phyloP scores from a whole-genome alignment of 306 rosid species.

The Neltuma alba region DNA sequence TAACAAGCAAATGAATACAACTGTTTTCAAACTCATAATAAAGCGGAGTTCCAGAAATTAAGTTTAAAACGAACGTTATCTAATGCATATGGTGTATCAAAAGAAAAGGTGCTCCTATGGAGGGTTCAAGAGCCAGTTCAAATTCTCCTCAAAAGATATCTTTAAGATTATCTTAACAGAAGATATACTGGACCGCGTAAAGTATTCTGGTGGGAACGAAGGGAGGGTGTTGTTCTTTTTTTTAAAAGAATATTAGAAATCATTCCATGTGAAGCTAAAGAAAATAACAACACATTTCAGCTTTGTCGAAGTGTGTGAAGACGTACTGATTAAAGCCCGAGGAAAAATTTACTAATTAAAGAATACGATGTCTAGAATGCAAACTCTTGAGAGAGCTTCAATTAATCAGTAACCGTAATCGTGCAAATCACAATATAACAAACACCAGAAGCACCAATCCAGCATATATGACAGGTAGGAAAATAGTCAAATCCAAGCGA shows the following conservation, averaged over 20 bases:
- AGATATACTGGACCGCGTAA: background rate
- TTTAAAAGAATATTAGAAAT: background rate
- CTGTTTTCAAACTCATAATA: background rate
- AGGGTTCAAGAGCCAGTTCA: background rate
- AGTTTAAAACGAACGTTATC: background rate
- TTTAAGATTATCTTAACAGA: background rate
- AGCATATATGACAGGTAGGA: background rate
- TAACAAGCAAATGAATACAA: background rate
- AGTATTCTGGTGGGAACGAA: too few relatives aligned
- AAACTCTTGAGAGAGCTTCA: background rate
- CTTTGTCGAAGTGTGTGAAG: background rate
- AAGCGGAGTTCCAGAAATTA: background rate
- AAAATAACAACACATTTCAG: background rate
- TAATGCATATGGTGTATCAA: background rate
- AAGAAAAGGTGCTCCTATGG: background rate
- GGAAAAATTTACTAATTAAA: background rate
- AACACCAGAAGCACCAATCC: conserved; percentile 15
- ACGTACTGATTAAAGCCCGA: background rate
- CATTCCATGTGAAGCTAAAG: background rate
- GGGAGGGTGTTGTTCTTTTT: background rate
- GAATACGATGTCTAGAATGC: background rate
- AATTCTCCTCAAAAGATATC: background rate
- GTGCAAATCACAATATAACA: conserved; percentile 3
- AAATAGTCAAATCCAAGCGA: conserved; percentile 6
- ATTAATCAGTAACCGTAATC: background rate